Evolutionary conservation across 176 grass and related monocot genomes (phyloP), one percentile per base, ranked within the genome.

Genomic region (Phyllostachys edulis): DNA sequence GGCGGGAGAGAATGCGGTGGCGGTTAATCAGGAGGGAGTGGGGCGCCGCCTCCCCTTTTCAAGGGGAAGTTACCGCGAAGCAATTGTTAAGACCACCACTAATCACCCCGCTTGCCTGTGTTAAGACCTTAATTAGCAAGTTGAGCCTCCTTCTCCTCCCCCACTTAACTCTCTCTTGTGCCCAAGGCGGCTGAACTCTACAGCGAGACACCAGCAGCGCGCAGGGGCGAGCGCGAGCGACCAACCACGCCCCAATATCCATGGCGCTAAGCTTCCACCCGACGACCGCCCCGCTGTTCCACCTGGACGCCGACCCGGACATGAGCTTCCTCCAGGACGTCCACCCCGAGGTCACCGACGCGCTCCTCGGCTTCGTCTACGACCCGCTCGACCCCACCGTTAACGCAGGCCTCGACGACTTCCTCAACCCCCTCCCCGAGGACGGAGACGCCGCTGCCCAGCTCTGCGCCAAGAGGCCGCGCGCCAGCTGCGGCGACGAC

Each of bases 341-440:
- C 37, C 78, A 84, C 63, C 76, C 86, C 20, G 86, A 91, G 29
- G 47, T 94, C 71, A 66, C 88, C 20, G 86, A 94, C 42, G 86
- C 88, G 55, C 88, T 97, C 40, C 80, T 92, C 39, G 88, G 86
- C 21, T 94, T 94, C 84, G 39, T 86, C 39, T 91, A 51, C 69
- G 88, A 94, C 81, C 90, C 90, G 4, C 59, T 85, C 65, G 84
- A 87, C 16, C n/a, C 68, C 62, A 6, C 85, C 8, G 8, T 69
- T 34, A 49, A 52, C 59, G 69, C 77, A 29, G 24, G 38, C 3
- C 18, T 97, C 21, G 92, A 89, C 18, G 82, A 80, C 20, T 60
- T 88, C 37, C 92, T 97, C 26, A 6, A 64, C 16, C 46, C 44
- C 3, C 14, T 74, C 16, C 81, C 69, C 4, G n/a, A 3, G 61